Evolutionary conservation across 345 rosid genomes (phyloP), one percentile per base, ranked within the genome.

Genomic region (Gossypium herbaceum): DNA sequence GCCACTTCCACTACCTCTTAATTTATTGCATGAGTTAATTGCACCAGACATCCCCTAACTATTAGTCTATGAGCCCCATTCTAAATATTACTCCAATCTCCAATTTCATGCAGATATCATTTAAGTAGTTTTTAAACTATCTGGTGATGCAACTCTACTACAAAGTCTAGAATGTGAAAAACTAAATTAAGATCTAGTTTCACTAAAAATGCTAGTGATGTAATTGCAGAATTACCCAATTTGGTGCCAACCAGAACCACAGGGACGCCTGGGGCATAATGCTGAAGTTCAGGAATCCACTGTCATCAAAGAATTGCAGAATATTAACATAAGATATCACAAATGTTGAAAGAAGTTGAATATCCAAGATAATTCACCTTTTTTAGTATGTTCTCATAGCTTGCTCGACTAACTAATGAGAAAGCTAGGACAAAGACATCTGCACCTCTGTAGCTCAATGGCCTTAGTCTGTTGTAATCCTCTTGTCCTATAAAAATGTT

Each of bases 221-320:
- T 58, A 55, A 20, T 43, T 43, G 20, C 25, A 15, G 2, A 73
- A 87, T 86, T 68, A 91, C 98, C 98, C 85, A 92, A 75, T 86
- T 94, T 94, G 76, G 98, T 92, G 63, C 98, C 98, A 27, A 88
- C 97, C 72, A 94, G 85, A 22, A 94, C 97, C 11, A 92, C 73
- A 4, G 98, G 98, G 68, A 92, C 84, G 76, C 98, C 97, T 2
- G 95, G 97, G 74, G 92, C 91, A 83, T 80, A 93, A 83, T 92
- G 98, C 81, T 90, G 94, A 71, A 94, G 97, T 75, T 94, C 98
- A 74, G 98, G 97, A 81, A 94, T 87, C 99, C 99, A 94, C 99
- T 94, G 90, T 73, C 76, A 70, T 86, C 58, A 85, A 83, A 79
- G 69, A 57, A 39, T 3, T 64, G 11, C 55, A 52, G 64, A 43